Conservation (phyloP, 176 grass and related monocot species). For the Tillandsia leiboldiana region DNA sequence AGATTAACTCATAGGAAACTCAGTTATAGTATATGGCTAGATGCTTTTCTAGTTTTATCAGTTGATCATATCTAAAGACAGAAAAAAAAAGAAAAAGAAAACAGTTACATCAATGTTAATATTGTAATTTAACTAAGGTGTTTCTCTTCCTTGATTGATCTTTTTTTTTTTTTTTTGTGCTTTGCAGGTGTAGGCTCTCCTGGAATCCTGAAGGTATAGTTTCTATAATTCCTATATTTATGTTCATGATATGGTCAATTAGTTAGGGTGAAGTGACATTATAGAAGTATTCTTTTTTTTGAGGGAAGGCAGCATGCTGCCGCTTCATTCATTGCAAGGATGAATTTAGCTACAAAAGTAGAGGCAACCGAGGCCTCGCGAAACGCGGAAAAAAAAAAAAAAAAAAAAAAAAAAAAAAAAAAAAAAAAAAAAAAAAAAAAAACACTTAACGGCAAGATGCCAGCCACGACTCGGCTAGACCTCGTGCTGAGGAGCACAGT, state of each 20-base stretch:
- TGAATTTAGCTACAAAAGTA: too few relatives aligned
- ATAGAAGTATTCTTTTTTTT: background rate
- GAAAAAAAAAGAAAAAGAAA: background rate
- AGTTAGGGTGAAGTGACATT: background rate
- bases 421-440: too few relatives aligned
- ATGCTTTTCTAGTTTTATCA: background rate
- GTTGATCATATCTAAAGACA: background rate
- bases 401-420: too few relatives aligned
- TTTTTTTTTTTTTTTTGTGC: background rate
- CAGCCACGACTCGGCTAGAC: too few relatives aligned
- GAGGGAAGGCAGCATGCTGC: too few relatives aligned
- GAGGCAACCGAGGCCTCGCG: too few relatives aligned
- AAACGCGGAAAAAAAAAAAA: too few relatives aligned
- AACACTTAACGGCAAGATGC: too few relatives aligned
- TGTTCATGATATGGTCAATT: background rate
- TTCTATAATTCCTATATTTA: background rate
- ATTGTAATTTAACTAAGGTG: background rate
- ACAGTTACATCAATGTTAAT: background rate
- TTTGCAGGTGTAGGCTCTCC: constrained; percentile 11
- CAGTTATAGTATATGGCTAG: constrained; percentile 15
- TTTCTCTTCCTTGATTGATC: background rate
- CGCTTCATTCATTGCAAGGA: too few relatives aligned
- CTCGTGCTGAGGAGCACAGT: too few relatives aligned
- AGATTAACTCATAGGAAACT: constrained; percentile 3
- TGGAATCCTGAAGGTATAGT: constrained; percentile 2